Conservation (phyloP, 2,329 filamentous ascomycete genomes). For the Allantophomopsis lycopodina region DNA sequence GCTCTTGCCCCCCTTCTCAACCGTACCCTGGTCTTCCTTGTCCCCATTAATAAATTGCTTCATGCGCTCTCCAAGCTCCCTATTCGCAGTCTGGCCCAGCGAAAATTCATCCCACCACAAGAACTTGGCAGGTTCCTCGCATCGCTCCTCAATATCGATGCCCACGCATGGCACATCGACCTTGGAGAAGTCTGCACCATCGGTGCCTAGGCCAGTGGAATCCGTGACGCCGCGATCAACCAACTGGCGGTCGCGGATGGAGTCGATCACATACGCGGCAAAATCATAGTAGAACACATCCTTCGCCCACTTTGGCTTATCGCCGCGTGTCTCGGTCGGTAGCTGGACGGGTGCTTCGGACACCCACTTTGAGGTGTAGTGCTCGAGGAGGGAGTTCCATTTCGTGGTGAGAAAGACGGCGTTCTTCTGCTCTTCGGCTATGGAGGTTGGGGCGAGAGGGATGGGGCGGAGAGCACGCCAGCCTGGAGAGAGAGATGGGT, state of each 20-base stretch:
- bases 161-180: slow-evolving; percentile 12
- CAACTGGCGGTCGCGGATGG: slow-evolving; percentile 34
- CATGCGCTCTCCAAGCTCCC: slow-evolving; percentile 17
- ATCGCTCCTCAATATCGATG: slow-evolving; percentile 16
- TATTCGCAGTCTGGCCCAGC: slow-evolving; percentile 23
- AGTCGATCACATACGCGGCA: slow-evolving; percentile 24
- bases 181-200: slow-evolving; percentile 8
- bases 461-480: slow-evolving; percentile 29
- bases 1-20: no score
- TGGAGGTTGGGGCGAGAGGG: slow-evolving; percentile 29
- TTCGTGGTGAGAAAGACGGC: slow-evolving; percentile 32
- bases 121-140: slow-evolving; percentile 25
- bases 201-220: slow-evolving; percentile 26
- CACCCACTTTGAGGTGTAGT: slow-evolving; percentile 28
- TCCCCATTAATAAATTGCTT: slow-evolving; percentile 10
- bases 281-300: slow-evolving; percentile 28
- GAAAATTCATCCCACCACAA: slow-evolving; percentile 38
- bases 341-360: slow-evolving; percentile 9
- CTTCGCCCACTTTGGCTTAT: slow-evolving; percentile 6
- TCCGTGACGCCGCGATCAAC: slow-evolving; percentile 27
- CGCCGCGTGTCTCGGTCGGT: slow-evolving; percentile 2
- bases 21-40: not conserved
- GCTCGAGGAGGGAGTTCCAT: slow-evolving; percentile 34
- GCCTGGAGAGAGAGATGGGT: slow-evolving; percentile 38
- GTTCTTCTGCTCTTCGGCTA: slow-evolving; percentile 38